Base-by-base conservation (phyloP, 2,329 filamentous ascomycete species). In the Xylariaceae sp. region DNA sequence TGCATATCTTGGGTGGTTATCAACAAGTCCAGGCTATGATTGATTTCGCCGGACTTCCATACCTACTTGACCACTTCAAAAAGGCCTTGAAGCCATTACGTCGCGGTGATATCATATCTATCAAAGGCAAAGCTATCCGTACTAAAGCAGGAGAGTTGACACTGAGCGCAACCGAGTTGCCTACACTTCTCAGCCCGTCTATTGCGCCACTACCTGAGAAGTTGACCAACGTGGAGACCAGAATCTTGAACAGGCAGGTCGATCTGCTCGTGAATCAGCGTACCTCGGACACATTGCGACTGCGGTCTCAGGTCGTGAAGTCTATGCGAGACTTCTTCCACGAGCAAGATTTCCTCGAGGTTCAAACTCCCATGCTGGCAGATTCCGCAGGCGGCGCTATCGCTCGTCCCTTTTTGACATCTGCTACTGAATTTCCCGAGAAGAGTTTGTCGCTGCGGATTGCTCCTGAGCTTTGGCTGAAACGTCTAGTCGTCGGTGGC, bases 391-490 rank as follows among this genome's bases (percentile, higher is more conserved):
- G 90, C n/a, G 94, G 94, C 38, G 94, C 94, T 5, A 78, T 85
- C 36, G 94, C 94, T 1, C 84, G 89, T 43, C 89, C 94, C 0
- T 99, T 99, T 66, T 76, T 85, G 57, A 97, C 91, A 0, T 72
- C 75, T 40, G 85, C 90, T 9, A 89, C 86, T 0, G 89, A 91
- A 63, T 85, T 95, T 52, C 75, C 82, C 2, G 79, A 85, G 38
- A 85, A 82, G 51, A 76, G 83, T 47, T 73, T 99, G 33, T 82
- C 87, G 18, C 76, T 99, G 32, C 81, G 94, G 43, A 92, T 99
- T 60, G 94, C 94, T 3, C 94, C 94, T 1, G 94, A 99, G 70
- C 74, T 99, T 33, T 97, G 90, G 86, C 80, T 99, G 39, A 99
- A 99, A 73, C 82, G 94, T 9, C 75, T 99, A 41, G 83, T 97